These are phyloP conservation scores for Kwoniella dejecticola DNA, from an alignment of 768 basidiomycete genomes.

Conservation along the genomic window DNA sequence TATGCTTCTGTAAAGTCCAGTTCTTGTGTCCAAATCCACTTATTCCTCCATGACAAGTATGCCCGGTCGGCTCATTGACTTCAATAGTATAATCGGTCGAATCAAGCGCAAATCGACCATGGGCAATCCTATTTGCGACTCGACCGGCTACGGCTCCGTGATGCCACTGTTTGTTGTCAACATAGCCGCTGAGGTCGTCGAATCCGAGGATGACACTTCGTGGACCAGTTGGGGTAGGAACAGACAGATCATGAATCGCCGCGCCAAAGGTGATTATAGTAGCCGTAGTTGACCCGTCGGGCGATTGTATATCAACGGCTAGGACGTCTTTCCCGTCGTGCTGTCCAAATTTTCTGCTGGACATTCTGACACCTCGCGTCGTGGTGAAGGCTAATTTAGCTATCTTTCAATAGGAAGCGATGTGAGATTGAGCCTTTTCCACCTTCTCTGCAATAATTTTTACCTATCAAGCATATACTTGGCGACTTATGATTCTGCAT, in stretches of 20 bases:
- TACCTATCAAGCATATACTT: too few relatives aligned
- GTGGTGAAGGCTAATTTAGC: too few relatives aligned
- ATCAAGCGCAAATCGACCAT: slow-evolving; percentile 12
- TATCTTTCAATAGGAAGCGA: too few relatives aligned
- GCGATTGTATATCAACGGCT: slow-evolving; percentile 2
- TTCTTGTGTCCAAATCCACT: slow-evolving; percentile 12
- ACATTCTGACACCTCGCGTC: too few relatives aligned
- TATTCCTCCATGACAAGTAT: slow-evolving; percentile 23
- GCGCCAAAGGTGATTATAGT: slow-evolving; percentile 18
- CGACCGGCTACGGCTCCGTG: slow-evolving; percentile 17
- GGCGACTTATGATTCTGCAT: too few relatives aligned
- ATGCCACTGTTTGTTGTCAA: slow-evolving; percentile 16
- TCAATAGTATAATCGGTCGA: slow-evolving; percentile 6
- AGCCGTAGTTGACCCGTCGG: slow-evolving; percentile 14
- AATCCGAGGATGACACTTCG: slow-evolving; percentile 22
- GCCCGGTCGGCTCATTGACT: slow-evolving; percentile 19
- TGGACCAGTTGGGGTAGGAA: neutral
- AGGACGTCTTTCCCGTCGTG: slow-evolving; percentile 12
- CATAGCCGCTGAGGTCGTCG: slow-evolving; percentile 1
- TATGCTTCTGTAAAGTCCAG: slow-evolving; percentile 13
- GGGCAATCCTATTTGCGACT: slow-evolving; percentile 19
- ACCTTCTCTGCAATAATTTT: too few relatives aligned
- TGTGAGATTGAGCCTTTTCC: too few relatives aligned
- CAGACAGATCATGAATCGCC: slow-evolving; percentile 9
- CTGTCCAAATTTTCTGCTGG: neutral